These are phyloP conservation scores for Coprinopsis strossmayeri DNA, from an alignment of 768 basidiomycete species.

Conservation along the genomic window DNA sequence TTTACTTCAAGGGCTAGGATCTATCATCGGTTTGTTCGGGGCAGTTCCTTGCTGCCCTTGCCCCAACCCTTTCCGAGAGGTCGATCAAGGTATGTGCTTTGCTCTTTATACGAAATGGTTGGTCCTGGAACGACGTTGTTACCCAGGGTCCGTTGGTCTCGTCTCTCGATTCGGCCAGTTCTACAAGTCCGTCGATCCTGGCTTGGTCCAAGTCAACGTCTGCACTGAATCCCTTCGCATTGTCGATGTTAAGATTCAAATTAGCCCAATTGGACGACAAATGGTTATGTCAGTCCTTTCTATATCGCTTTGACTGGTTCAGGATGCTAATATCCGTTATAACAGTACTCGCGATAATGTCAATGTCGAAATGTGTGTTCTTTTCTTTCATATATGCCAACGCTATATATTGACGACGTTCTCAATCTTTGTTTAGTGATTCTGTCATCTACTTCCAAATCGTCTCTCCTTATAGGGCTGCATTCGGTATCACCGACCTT, in stretches of 20 bases:
- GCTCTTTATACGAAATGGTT: too few species aligned
- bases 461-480: slow-evolving; percentile 85
- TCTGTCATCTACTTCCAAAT: slow-evolving; percentile 94
- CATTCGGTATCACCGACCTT: slow-evolving; percentile 89
- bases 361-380: slow-evolving; percentile 82
- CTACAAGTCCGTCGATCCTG: slow-evolving; percentile 93
- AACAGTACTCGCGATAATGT: slow-evolving; percentile 86
- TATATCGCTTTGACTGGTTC: slow-evolving; percentile 2
- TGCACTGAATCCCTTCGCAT: slow-evolving; percentile 84
- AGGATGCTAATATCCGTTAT: slow-evolving; percentile 10
- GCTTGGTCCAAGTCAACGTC: slow-evolving; percentile 87
- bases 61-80: slow-evolving; percentile 82
- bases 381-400: slow-evolving; percentile 2
- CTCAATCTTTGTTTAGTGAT: slow-evolving; percentile 46
- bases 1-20: slow-evolving; percentile 65
- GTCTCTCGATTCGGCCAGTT: slow-evolving; percentile 93
- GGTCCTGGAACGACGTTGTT: not conserved
- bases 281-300: slow-evolving; percentile 58
- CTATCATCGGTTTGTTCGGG: slow-evolving; percentile 59
- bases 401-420: slow-evolving; percentile 5
- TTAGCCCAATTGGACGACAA: slow-evolving; percentile 81
- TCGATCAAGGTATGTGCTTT: slow-evolving; percentile 61
- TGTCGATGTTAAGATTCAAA: slow-evolving; percentile 96
- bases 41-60: slow-evolving; percentile 79
- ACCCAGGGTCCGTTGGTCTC: slow-evolving; percentile 77